Conservation (phyloP, 306 rosid genomes). For the Fagus crenata region DNA sequence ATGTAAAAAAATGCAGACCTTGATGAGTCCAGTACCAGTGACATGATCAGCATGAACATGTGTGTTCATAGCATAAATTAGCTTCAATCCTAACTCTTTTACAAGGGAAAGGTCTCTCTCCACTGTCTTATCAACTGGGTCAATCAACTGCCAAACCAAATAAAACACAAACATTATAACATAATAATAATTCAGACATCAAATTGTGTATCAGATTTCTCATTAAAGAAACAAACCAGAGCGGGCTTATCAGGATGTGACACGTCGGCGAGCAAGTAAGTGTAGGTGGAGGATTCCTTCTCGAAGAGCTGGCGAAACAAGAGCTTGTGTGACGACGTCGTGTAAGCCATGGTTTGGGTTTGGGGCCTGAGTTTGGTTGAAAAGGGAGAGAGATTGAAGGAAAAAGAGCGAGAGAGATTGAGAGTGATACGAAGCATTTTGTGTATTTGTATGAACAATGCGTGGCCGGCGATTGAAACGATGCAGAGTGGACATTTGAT, state of each 20-base stretch:
- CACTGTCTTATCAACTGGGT: slow-evolving; percentile 88
- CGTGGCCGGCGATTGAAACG: not conserved
- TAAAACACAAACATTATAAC: slow-evolving; percentile 4
- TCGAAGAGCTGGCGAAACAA: slow-evolving; percentile 92
- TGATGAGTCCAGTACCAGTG: slow-evolving; percentile 86
- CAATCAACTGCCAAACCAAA: slow-evolving; percentile 63
- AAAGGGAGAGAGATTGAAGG: slow-evolving; percentile 9
- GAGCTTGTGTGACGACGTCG: slow-evolving; percentile 47
- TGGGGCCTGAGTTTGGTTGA: not conserved
- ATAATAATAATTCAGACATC: not conserved
- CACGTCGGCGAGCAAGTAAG: slow-evolving; percentile 81
- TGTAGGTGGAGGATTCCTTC: slow-evolving; percentile 92
- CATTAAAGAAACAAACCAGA: slow-evolving; percentile 42
- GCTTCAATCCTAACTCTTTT: slow-evolving; percentile 66
- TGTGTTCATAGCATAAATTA: slow-evolving; percentile 83
- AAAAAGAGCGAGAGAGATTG: not conserved
- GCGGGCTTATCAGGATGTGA: slow-evolving; percentile 79
- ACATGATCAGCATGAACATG: slow-evolving; percentile 99
- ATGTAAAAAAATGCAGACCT: slow-evolving; percentile 45
- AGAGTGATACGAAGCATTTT: slow-evolving; percentile 19
- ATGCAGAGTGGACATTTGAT: not conserved
- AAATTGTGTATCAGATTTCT: not conserved
- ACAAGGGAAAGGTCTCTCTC: slow-evolving; percentile 83
- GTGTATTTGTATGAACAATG: not conserved
- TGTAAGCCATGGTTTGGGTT: slow-evolving; percentile 22